Evolutionary conservation across 129 eudicot genomes (phyloP).

Genomic region (Ambrosia trifida): DNA sequence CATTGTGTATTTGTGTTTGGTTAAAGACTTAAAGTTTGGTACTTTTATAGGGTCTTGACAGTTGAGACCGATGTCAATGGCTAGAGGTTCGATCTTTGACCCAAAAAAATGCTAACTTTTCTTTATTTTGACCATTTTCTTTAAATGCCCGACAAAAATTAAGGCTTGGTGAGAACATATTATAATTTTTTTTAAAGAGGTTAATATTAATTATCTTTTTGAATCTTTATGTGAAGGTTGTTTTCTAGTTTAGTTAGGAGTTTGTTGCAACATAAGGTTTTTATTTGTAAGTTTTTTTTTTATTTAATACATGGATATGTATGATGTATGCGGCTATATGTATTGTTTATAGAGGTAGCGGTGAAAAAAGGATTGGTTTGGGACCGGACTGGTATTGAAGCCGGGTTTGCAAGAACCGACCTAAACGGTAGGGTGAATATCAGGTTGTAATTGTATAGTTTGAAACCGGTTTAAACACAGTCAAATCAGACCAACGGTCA

Average conservation of each 20-base stretch:
- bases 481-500: too few relatives aligned
- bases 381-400: too few relatives aligned
- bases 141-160: not conserved
- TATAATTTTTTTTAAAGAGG: not conserved
- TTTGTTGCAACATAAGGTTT: not conserved
- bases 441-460: too few relatives aligned
- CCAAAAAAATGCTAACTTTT: slow-evolving; percentile 3
- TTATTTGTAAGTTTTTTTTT: not conserved
- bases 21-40: not conserved
- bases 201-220: slow-evolving; percentile 1
- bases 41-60: slow-evolving; percentile 18
- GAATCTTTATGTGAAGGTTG: not conserved
- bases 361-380: too few relatives aligned
- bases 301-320: too few relatives aligned
- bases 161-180: not conserved
- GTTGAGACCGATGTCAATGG: slow-evolving; percentile 18
- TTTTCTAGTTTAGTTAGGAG: not conserved
- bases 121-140: slow-evolving; percentile 32
- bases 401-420: too few relatives aligned
- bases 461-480: too few relatives aligned
- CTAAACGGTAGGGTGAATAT: too few relatives aligned
- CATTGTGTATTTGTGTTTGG: not conserved
- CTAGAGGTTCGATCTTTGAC: slow-evolving; percentile 13
- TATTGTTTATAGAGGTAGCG: too few relatives aligned
- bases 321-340: too few relatives aligned